Base-by-base conservation (phyloP, 257 asterid species). In the Primulina huaijiensis region DNA sequence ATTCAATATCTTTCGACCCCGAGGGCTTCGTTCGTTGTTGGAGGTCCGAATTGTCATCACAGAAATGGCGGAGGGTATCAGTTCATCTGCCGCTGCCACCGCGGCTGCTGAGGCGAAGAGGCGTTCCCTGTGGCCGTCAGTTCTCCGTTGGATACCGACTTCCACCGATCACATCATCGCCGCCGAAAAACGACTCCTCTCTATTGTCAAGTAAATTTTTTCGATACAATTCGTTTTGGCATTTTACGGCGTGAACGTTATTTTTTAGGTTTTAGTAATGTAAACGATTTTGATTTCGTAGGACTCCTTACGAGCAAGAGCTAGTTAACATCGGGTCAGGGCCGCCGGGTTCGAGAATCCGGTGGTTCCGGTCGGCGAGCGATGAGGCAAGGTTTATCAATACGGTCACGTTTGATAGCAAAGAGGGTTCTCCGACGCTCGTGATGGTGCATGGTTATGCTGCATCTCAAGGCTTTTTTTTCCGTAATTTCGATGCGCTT, bases 381-480 rank as follows among this genome's bases (percentile, higher is more conserved):
- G 71, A 82, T 40, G 97, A 90, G 55, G 82, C 97, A 17, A 86
- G 96, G 84, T 90, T 87, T 75, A 83, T 93, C 60, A 93, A 93
- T 74, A 84, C 99, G 52, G 92, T 93, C 65, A 89, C 90, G 74
- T 90, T 93, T 73, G 92, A 89, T 62, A 72, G 95, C 83, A 87
- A 83, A 78, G 96, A 89, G 76, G 97, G 82, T 56, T 83, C 99
- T 60, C 99, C 97, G 34, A 90, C 99, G 68, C 82, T 93, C 56
- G 97, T 93, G 65, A 93, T 93, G 97, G 92, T 93, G 60, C 99
- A 93, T 43, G 99, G 99, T 56, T 93, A 90, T 68, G 99, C 80
- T 69, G 99, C 99, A 74, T 93, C 99, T 17, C 99, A 93, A 61
- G 99, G 99, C 30, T 93, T 93, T 92, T 93, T 90, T 76, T 93